Conservation (phyloP, 805 yeast species). For the Komagataella mondaviorum region DNA sequence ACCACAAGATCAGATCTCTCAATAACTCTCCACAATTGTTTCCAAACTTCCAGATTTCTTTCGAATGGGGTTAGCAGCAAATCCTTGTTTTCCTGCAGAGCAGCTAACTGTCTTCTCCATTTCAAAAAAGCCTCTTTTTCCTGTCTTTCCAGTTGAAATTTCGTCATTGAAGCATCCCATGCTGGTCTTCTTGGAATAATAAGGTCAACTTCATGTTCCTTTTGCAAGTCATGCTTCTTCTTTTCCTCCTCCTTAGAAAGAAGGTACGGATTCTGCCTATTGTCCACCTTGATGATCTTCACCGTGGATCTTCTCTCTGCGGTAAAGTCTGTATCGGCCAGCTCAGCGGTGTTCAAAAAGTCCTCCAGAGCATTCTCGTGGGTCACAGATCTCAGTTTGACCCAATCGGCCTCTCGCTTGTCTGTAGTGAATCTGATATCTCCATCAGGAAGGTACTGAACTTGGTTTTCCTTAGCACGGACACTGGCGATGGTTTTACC, state of each 20-base stretch:
- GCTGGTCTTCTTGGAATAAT: constrained; percentile 89
- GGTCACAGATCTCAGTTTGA: constrained; percentile 82
- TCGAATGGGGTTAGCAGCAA: constrained; percentile 90
- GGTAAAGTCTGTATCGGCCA: constrained; percentile 92
- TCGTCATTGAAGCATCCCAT: constrained; percentile 67
- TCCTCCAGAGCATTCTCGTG: constrained; percentile 93
- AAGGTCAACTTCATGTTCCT: constrained; percentile 50
- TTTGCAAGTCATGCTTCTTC: constrained; percentile 45
- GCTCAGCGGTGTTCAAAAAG: constrained; percentile 86
- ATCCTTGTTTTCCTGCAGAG: constrained; percentile 73
- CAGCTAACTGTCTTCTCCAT: constrained; percentile 89
- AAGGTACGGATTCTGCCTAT: constrained; percentile 34
- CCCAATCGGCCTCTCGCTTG: constrained; percentile 79
- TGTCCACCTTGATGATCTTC: constrained; percentile 66
- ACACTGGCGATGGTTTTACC: constrained; percentile 76
- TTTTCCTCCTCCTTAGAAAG: constrained; percentile 56
- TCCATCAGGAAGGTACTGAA: constrained; percentile 70
- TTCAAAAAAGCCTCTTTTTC: constrained; percentile 86
- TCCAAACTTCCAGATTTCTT: constrained; percentile 95
- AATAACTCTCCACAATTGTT: constrained; percentile 95
- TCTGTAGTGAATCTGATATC: constrained; percentile 82
- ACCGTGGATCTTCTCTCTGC: constrained; percentile 81
- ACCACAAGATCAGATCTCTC: constrained; percentile 91
- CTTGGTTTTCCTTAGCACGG: constrained; percentile 53
- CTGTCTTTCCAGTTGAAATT: constrained; percentile 64